Percentiles rank a stretch among this genome's conserved stretches.
phyloP scores from a whole-genome alignment of 257 asterid genomes.

The Nicotiana benthamiana region DNA sequence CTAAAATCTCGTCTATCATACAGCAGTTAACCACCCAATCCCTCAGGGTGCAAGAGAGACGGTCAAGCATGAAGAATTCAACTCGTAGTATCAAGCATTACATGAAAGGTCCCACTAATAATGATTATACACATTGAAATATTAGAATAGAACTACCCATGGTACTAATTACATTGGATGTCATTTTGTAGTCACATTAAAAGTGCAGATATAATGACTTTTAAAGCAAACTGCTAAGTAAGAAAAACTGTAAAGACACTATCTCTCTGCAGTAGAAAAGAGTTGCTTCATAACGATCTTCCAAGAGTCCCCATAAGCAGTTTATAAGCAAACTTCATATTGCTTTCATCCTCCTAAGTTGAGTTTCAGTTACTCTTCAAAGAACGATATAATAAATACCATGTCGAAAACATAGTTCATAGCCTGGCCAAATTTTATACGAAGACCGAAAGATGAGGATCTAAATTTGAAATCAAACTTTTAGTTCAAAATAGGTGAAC shows the following conservation, averaged over 20 bases:
- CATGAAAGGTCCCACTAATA: background rate
- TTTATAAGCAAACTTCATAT: background rate
- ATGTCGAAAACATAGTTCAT: background rate
- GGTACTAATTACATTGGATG: background rate
- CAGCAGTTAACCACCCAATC: background rate
- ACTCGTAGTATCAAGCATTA: background rate
- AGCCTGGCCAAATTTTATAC: background rate
- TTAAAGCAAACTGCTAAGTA: background rate
- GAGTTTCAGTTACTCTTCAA: background rate
- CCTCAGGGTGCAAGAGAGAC: background rate
- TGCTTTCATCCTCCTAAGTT: background rate
- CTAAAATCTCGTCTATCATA: background rate
- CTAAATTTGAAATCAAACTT: background rate
- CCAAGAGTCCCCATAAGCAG: background rate
- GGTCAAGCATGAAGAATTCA: background rate
- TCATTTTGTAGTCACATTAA: background rate
- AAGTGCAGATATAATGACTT: background rate
- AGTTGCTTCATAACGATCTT: background rate
- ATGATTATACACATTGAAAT: background rate
- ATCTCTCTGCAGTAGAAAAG: background rate
- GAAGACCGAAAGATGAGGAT: background rate
- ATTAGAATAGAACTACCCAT: background rate
- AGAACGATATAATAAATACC: background rate
- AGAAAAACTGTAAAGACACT: background rate
- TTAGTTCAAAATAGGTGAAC: slow-evolving; percentile 17